These are phyloP conservation scores for Aspergillus oerlinghausenensis DNA, from an alignment of 2,329 filamentous ascomycete species.

Conservation along the genomic window DNA sequence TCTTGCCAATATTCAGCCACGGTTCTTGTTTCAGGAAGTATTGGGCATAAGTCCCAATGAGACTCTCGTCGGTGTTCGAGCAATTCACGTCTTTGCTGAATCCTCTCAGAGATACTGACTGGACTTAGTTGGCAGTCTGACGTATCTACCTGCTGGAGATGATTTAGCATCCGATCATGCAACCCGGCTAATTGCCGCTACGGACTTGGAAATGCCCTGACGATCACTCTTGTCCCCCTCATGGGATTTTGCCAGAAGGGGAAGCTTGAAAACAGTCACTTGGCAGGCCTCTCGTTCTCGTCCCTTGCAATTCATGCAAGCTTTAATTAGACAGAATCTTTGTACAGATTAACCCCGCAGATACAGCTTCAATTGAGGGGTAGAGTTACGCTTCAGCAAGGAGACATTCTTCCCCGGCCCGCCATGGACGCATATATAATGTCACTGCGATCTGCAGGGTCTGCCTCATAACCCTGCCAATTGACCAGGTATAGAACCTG, in stretches of 20 bases:
- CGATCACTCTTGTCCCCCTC: constrained; percentile 4
- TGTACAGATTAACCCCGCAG: neutral
- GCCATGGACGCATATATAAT: constrained; percentile 4
- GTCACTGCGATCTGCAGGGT: neutral
- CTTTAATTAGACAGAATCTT: neutral
- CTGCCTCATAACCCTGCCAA: neutral
- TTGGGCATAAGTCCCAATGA: neutral
- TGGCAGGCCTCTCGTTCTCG: neutral
- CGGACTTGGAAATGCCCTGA: neutral
- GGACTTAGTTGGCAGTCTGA: neutral
- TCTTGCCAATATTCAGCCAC: neutral
- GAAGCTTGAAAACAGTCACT: neutral
- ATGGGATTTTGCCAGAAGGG: constrained; percentile 11
- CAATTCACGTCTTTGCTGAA: neutral
- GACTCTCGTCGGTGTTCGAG: neutral
- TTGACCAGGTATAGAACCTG: constrained; percentile 7
- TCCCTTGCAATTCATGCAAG: neutral
- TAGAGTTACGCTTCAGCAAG: neutral
- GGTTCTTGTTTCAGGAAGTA: neutral
- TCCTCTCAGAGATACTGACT: neutral
- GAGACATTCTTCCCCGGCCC: neutral
- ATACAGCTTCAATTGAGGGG: neutral
- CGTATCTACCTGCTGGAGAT: neutral
- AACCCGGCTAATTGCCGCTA: neutral
- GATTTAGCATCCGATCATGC: neutral